These are phyloP conservation scores for Chlamydomonas sphaeroides DNA, from an alignment of 139 green algal genomes.

Conservation along the genomic window DNA sequence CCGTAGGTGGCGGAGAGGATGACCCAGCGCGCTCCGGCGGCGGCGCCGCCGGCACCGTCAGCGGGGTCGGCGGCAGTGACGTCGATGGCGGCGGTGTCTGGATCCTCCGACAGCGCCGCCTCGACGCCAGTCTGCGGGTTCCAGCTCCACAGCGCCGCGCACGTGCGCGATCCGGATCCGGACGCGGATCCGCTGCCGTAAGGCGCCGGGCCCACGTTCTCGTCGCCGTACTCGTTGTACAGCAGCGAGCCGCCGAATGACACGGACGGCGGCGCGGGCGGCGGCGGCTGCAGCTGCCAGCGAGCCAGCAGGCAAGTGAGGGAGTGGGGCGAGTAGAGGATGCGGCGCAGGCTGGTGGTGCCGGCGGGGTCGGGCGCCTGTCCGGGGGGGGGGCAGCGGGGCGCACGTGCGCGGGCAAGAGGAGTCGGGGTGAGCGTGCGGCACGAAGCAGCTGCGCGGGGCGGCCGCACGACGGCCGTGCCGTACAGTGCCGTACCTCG, in stretches of 20 bases:
- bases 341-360: not conserved
- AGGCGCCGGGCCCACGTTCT: not conserved
- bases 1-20: constrained; percentile 52
- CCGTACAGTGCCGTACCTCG: constrained; percentile 7
- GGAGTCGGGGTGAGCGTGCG: no score
- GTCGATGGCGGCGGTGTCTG: constrained; percentile 39
- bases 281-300: not conserved
- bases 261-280: not conserved
- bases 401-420: no score
- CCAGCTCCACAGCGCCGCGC: constrained; percentile 1
- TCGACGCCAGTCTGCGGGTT: not conserved
- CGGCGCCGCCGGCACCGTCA: not conserved
- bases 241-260: no score
- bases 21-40: constrained; percentile 27
- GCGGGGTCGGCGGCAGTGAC: not conserved
- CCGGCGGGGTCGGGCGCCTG: not conserved
- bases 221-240: not conserved
- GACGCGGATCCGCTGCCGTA: not conserved
- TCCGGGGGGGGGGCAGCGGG: not conserved
- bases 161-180: not conserved
- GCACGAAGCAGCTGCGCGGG: no score
- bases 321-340: constrained; percentile 18
- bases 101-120: constrained; percentile 33
- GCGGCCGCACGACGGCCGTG: no score
- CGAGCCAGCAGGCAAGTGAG: constrained; percentile 24